Evolutionary conservation across 495 filamentous ascomycete species (phyloP).

Genomic region (Penicillium manginii): DNA sequence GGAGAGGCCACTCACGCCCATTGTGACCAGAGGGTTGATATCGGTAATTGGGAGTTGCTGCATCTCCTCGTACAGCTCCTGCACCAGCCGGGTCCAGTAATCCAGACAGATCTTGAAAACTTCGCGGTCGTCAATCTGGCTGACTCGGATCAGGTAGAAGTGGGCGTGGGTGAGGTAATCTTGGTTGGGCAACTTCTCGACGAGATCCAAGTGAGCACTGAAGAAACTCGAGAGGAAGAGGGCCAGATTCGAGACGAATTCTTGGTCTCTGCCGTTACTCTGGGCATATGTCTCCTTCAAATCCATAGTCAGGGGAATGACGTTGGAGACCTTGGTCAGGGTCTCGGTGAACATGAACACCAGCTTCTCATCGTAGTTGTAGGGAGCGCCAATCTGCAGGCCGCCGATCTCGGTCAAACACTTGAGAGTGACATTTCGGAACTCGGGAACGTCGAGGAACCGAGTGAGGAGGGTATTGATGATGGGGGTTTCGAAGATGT

Average conservation of each 20-base stretch:
- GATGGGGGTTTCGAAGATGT: constrained; percentile 96
- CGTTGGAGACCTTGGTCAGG: constrained; percentile 82
- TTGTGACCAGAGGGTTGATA: constrained; percentile 80
- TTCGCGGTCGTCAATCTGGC: constrained; percentile 96
- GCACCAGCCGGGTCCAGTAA: constrained; percentile 99
- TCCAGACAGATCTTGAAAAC: constrained; percentile 99
- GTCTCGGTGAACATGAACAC: constrained; percentile 97
- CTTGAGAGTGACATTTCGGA: constrained; percentile 95
- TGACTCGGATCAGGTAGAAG: constrained; percentile 97
- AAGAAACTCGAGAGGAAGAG: constrained; percentile 97
- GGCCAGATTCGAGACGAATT: constrained; percentile 95
- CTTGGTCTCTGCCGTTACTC: constrained; percentile 92
- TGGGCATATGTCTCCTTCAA: constrained; percentile 85
- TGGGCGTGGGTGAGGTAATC: constrained; percentile 95
- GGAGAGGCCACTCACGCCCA: constrained; percentile 69
- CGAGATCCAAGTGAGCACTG: constrained; percentile 83
- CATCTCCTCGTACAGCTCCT: constrained; percentile 99
- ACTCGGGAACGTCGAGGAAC: constrained; percentile 89
- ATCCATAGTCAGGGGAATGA: constrained; percentile 87
- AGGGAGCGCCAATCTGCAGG: constrained; percentile 75
- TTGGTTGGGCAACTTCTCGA: constrained; percentile 92
- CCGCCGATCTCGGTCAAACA: constrained; percentile 97
- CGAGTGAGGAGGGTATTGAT: constrained; percentile 91
- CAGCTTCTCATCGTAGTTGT: constrained; percentile 89
- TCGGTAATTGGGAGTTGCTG: constrained; percentile 90